Conservation (phyloP, 768 basidiomycete genomes). For the Agrocybe pediades region DNA sequence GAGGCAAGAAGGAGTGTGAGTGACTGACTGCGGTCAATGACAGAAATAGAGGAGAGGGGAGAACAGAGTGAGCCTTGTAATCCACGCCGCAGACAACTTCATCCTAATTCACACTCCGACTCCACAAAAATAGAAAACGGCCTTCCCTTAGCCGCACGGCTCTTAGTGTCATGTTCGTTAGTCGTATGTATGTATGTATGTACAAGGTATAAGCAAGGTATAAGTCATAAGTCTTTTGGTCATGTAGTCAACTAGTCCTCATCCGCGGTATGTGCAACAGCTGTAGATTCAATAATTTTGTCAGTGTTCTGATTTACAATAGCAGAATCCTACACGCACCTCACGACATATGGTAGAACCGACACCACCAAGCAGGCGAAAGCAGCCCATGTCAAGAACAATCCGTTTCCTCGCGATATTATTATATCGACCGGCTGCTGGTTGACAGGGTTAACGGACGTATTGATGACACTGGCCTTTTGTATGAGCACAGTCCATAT, state of each 20-base stretch:
- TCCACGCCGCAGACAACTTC: not conserved
- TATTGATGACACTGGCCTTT: constrained; percentile 62
- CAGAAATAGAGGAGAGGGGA: not conserved
- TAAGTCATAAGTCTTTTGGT: constrained; percentile 17
- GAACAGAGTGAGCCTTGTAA: not conserved
- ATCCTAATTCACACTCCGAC: constrained; percentile 11
- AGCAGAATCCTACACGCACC: constrained; percentile 41
- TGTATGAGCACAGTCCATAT: constrained; percentile 81
- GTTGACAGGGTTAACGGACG: constrained; percentile 36
- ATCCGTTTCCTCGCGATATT: constrained; percentile 60
- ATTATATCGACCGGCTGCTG: constrained; percentile 56
- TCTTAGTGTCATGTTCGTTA: not conserved
- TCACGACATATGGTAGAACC: constrained; percentile 75
- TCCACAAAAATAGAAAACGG: not conserved
- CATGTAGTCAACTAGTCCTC: constrained; percentile 4
- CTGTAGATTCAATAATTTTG: constrained; percentile 33
- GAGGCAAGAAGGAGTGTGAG: constrained; percentile 12
- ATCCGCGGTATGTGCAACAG: constrained; percentile 82
- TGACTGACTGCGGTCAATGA: not conserved
- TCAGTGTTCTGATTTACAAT: not conserved
- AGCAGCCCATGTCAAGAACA: constrained; percentile 75
- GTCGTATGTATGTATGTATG: constrained; percentile 1
- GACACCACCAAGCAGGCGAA: constrained; percentile 69
- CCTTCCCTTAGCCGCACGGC: no score
- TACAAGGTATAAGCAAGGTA: constrained; percentile 6